These are phyloP conservation scores for Pichia kudriavzevii DNA, from an alignment of 1,139 yeast genomes.

Conservation along the genomic window DNA sequence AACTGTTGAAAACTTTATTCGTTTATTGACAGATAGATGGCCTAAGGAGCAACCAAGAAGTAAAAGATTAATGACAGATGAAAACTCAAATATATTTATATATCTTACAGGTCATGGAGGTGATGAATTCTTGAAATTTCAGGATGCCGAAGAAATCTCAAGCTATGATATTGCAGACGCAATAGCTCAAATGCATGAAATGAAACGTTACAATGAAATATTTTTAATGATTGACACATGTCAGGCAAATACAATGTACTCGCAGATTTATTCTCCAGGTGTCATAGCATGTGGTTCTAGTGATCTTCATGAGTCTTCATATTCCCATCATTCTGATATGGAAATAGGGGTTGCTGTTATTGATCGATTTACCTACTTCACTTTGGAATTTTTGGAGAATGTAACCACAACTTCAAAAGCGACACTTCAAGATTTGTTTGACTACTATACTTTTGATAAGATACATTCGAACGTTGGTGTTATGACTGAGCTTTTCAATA, in stretches of 20 bases:
- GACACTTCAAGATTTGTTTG: slow-evolving; percentile 79
- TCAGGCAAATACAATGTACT: slow-evolving; percentile 97
- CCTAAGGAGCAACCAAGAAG: slow-evolving; percentile 89
- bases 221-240: slow-evolving; percentile 98
- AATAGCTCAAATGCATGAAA: slow-evolving; percentile 93
- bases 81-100: slow-evolving; percentile 85
- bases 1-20: slow-evolving; percentile 88
- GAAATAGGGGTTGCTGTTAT: slow-evolving; percentile 97
- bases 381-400: slow-evolving; percentile 78
- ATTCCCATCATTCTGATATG: slow-evolving; percentile 91
- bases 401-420: slow-evolving; percentile 65
- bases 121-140: slow-evolving; percentile 91
- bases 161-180: slow-evolving; percentile 96
- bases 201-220: slow-evolving; percentile 89
- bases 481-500: slow-evolving; percentile 65
- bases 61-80: slow-evolving; percentile 84
- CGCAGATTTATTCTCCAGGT: slow-evolving; percentile 87
- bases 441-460: slow-evolving; percentile 72
- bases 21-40: slow-evolving; percentile 92
- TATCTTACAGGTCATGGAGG: slow-evolving; percentile 99
- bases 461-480: slow-evolving; percentile 92
- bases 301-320: slow-evolving; percentile 81
- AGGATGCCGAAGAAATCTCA: slow-evolving; percentile 96
- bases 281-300: slow-evolving; percentile 91
- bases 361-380: slow-evolving; percentile 90